Conservation (phyloP, 768 basidiomycete species). For the Multifurca ochricompacta region DNA sequence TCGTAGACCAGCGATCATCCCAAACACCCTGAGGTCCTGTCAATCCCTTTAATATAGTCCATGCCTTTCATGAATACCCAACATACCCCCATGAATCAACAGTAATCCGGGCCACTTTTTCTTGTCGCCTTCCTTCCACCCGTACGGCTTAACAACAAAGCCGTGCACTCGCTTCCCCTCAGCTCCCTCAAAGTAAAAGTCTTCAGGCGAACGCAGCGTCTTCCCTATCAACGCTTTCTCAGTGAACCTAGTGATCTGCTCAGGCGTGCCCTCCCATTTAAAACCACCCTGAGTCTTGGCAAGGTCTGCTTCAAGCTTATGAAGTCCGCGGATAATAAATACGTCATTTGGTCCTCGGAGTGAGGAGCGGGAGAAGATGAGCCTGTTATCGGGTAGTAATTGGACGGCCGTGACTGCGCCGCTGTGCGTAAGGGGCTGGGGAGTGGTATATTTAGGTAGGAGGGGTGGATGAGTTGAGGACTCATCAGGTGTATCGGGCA, state of each 20-base stretch:
- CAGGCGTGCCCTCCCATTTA: constrained; percentile 30
- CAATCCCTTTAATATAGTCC: neutral
- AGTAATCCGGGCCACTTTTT: constrained; percentile 70
- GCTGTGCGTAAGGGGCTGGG: constrained; percentile 49
- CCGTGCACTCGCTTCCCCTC: constrained; percentile 71
- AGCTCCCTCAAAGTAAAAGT: constrained; percentile 88
- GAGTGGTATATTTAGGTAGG: constrained; percentile 38
- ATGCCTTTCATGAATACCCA: neutral
- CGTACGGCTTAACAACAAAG: constrained; percentile 74
- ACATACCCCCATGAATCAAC: constrained; percentile 71
- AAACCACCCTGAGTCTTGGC: constrained; percentile 22
- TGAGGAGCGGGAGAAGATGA: constrained; percentile 69
- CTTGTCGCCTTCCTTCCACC: constrained; percentile 54
- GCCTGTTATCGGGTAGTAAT: constrained; percentile 46
- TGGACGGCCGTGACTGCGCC: constrained; percentile 58
- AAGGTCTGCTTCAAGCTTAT: constrained; percentile 31
- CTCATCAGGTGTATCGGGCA: constrained; percentile 52
- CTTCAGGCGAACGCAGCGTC: constrained; percentile 54
- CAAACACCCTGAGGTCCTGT: constrained; percentile 73
- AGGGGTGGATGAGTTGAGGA: constrained; percentile 47
- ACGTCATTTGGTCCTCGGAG: constrained; percentile 76
- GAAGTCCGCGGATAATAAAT: constrained; percentile 50
- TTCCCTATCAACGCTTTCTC: constrained; percentile 48
- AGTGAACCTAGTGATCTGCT: constrained; percentile 61
- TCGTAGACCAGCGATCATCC: constrained; percentile 85